Evolutionary conservation across 495 filamentous ascomycete genomes (phyloP).

Genomic region (Daldinia loculata): DNA sequence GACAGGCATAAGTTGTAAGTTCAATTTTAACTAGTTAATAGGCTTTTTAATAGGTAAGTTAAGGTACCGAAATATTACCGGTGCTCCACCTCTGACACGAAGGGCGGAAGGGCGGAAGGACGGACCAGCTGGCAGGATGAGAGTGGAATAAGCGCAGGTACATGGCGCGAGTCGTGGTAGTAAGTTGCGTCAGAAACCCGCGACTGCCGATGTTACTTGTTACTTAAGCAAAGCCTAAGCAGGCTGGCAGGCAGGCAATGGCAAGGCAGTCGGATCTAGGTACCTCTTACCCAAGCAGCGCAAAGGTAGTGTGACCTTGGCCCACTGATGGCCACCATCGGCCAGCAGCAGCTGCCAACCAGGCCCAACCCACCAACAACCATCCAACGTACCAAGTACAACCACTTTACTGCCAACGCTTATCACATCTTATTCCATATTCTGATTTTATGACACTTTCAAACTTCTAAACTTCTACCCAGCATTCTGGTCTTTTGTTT

Average conservation of each 20-base stretch:
- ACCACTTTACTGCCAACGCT: not conserved
- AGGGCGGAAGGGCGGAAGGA: not conserved
- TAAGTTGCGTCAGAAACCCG: conserved; percentile 7
- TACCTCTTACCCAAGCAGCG: no score
- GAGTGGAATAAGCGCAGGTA: not conserved
- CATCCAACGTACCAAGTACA: not conserved
- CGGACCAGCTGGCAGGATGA: conserved; percentile 3
- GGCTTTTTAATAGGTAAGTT: not conserved
- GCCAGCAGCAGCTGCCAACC: conserved; percentile 3
- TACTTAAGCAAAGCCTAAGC: not conserved
- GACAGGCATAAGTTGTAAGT: not conserved
- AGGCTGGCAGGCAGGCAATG: no score
- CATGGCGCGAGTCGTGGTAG: not conserved
- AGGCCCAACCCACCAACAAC: not conserved
- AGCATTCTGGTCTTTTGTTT: not conserved
- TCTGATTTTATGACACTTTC: not conserved
- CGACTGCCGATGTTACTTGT: conserved; percentile 1
- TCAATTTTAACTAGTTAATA: no score
- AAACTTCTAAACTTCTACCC: not conserved
- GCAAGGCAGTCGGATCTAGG: no score
- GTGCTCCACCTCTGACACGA: not conserved
- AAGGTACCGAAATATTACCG: not conserved
- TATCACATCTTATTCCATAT: not conserved
- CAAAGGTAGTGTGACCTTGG: conserved; percentile 2
- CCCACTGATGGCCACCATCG: not conserved